A percentile compares a stretch with the other conserved stretches of the same genome.
These are phyloP conservation scores for Talaromyces marneffei DNA, from an alignment of 2,329 filamentous ascomycete genomes.

Conservation along the genomic window DNA sequence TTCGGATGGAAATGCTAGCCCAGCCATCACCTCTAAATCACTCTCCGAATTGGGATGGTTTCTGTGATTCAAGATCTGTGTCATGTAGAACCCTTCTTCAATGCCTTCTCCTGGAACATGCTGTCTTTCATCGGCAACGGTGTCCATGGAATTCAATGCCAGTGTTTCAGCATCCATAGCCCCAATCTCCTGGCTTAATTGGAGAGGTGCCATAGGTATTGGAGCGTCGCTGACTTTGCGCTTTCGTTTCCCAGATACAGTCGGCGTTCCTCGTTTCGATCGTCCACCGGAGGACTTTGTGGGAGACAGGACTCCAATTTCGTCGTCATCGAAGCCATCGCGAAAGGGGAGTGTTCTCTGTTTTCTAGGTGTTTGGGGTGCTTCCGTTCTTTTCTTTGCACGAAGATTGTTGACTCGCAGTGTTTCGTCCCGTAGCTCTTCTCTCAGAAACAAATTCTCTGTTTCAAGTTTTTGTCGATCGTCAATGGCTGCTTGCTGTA, in stretches of 20 bases:
- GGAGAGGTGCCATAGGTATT: constrained; percentile 39
- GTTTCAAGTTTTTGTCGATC: constrained; percentile 54
- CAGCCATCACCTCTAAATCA: constrained; percentile 51
- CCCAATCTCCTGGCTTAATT: constrained; percentile 29
- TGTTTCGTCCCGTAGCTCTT: constrained; percentile 54
- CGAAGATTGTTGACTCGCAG: constrained; percentile 42
- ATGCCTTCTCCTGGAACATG: constrained; percentile 17
- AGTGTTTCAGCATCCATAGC: background rate
- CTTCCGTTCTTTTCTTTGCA: constrained; percentile 30
- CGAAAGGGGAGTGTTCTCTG: constrained; percentile 45
- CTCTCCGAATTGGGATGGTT: constrained; percentile 43
- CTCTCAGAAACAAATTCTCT: constrained; percentile 55
- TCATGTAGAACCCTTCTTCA: constrained; percentile 41
- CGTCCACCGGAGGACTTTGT: constrained; percentile 43
- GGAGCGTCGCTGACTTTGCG: constrained; percentile 49
- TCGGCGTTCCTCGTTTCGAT: constrained; percentile 50
- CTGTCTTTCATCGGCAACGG: background rate
- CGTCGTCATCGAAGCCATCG: constrained; percentile 60
- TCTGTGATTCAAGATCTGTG: constrained; percentile 52
- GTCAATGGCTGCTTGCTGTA: constrained; percentile 49
- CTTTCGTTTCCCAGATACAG: constrained; percentile 54
- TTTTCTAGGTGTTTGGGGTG: constrained; percentile 48
- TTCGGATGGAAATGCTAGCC: constrained; percentile 49
- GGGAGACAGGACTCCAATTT: constrained; percentile 52
- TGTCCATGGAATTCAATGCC: constrained; percentile 21